Evolutionary conservation across 148 eudicot species (phyloP).

Genomic region (Arctostaphylos glauca): DNA sequence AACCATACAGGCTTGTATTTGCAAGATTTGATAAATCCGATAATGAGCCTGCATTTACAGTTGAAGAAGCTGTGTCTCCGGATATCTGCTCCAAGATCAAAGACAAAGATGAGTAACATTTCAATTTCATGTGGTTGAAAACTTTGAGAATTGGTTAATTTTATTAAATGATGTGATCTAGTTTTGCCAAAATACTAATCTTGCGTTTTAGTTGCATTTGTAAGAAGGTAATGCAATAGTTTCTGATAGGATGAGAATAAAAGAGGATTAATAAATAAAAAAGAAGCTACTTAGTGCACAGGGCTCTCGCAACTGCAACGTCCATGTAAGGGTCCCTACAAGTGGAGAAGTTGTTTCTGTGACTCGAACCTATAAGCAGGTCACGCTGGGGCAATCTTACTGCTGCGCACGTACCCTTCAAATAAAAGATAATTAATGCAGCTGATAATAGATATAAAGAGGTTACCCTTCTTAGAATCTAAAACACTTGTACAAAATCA

Average conservation of each 20-base stretch:
- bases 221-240: neutral
- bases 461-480: neutral
- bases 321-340: no score
- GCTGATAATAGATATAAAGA: neutral
- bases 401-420: no score
- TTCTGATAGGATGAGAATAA: neutral
- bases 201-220: neutral
- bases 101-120: neutral
- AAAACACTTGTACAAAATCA: neutral
- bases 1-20: slow-evolving; percentile 75
- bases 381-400: no score
- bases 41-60: slow-evolving; percentile 64
- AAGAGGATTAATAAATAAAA: neutral
- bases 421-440: neutral
- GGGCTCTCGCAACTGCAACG: no score
- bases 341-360: no score
- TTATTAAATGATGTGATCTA: neutral
- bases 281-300: no score
- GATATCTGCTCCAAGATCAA: slow-evolving; percentile 50
- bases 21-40: slow-evolving; percentile 74
- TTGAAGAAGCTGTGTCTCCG: slow-evolving; percentile 76
- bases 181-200: neutral
- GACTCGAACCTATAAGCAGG: no score
- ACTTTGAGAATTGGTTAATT: neutral
- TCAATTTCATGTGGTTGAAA: neutral